These are phyloP conservation scores for Aspergillus sp. DNA, from an alignment of 2,329 filamentous ascomycete genomes.

Conservation along the genomic window DNA sequence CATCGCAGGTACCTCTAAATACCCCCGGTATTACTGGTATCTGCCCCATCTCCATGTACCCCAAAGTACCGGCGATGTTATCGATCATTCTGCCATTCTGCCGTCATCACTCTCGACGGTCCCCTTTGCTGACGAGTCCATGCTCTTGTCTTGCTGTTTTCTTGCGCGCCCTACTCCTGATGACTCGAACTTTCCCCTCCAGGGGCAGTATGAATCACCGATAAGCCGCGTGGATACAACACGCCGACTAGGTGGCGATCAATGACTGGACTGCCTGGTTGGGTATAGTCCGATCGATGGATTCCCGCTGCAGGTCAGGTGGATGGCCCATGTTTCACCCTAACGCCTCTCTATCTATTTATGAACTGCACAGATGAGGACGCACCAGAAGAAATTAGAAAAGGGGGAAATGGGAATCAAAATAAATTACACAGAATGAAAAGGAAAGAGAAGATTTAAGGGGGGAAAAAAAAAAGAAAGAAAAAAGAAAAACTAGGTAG, in stretches of 20 bases:
- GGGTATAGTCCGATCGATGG: no score
- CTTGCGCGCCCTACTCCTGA: not conserved
- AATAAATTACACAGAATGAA: not conserved
- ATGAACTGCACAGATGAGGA: not conserved
- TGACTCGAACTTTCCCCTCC: not conserved
- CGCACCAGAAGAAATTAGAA: not conserved
- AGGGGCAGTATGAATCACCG: no score
- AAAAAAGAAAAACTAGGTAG: not conserved
- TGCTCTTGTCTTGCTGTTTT: no score
- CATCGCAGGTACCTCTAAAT: not conserved
- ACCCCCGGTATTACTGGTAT: not conserved
- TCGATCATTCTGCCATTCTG: no score
- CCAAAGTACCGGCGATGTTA: no score
- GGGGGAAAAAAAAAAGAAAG: not conserved
- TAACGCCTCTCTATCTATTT: no score
- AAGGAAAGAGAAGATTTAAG: not conserved
- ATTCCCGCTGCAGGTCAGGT: not conserved
- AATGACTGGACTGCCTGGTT: not conserved
- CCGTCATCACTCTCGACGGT: no score
- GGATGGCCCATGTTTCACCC: not conserved
- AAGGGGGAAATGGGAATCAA: not conserved
- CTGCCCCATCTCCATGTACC: no score
- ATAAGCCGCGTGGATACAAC: not conserved
- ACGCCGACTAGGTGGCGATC: constrained; percentile 5
- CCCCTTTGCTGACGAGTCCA: no score